A percentile compares a stretch with the other conserved stretches of the same genome.
Evolutionary conservation across 2,329 filamentous ascomycete genomes (phyloP).

Genomic region (Fusarium verrucosum): DNA sequence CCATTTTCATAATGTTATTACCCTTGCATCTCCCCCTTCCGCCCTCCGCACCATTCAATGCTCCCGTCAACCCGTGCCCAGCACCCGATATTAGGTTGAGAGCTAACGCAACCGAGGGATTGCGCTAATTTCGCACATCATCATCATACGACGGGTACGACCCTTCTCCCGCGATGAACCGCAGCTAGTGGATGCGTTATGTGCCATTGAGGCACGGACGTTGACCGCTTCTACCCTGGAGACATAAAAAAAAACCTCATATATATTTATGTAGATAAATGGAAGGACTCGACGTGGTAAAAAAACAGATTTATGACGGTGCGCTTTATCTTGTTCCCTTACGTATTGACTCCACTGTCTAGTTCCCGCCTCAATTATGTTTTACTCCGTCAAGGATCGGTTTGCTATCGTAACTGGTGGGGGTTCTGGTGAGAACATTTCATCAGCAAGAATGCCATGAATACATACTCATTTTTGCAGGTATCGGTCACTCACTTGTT

Average conservation of each 20-base stretch:
- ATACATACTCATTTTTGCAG: neutral
- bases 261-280: neutral
- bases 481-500: constrained; percentile 13
- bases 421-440: constrained; percentile 15
- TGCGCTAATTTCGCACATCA: neutral
- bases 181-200: neutral
- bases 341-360: neutral
- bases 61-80: neutral
- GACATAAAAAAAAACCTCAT: too few relatives aligned
- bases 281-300: neutral
- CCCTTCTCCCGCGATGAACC: neutral
- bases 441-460: too few relatives aligned
- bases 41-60: too few relatives aligned
- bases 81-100: neutral
- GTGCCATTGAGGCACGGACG: neutral
- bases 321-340: neutral
- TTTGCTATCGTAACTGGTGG: constrained; percentile 29
- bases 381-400: constrained; percentile 9
- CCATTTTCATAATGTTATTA: too few relatives aligned
- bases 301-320: too few relatives aligned
- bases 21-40: too few relatives aligned
- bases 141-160: neutral
- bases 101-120: neutral
- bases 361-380: neutral
- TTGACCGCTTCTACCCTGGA: neutral